These are phyloP conservation scores for Tilletia horrida DNA, from an alignment of 1,284 basidiomycete genomes.

Conservation along the genomic window DNA sequence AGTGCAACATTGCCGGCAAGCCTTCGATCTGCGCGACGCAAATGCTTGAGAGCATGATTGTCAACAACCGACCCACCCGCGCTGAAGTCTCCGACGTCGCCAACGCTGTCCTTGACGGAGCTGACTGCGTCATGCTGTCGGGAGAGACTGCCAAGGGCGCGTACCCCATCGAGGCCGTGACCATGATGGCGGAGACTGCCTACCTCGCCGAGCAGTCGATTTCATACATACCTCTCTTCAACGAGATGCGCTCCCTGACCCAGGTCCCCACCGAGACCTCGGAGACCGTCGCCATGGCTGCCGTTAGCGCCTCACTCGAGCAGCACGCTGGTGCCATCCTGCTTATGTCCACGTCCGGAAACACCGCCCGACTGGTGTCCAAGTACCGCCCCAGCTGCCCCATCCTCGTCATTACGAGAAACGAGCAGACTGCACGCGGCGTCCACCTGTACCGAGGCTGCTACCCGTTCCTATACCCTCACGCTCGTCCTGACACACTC, in stretches of 20 bases:
- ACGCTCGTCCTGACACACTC: slow-evolving; percentile 75
- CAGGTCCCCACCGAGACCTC: slow-evolving; percentile 51
- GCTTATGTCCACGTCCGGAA: slow-evolving; percentile 86
- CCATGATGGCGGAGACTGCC: slow-evolving; percentile 55
- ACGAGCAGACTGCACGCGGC: slow-evolving; percentile 90
- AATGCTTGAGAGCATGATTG: slow-evolving; percentile 82
- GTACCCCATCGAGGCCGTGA: slow-evolving; percentile 58
- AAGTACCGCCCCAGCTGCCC: slow-evolving; percentile 94
- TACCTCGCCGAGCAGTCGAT: slow-evolving; percentile 53
- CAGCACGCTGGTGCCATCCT: slow-evolving; percentile 64
- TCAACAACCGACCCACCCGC: slow-evolving; percentile 54
- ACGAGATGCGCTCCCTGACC: slow-evolving; percentile 59
- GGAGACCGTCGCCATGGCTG: slow-evolving; percentile 54
- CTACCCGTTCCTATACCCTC: slow-evolving; percentile 95
- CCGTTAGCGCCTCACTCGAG: slow-evolving; percentile 51
- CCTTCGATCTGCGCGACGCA: slow-evolving; percentile 98
- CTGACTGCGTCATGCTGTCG: slow-evolving; percentile 55
- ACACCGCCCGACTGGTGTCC: slow-evolving; percentile 91
- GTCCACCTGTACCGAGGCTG: slow-evolving; percentile 94
- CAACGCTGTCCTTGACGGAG: slow-evolving; percentile 54
- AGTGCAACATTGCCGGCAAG: slow-evolving; percentile 60
- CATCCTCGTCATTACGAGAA: slow-evolving; percentile 83
- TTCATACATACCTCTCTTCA: slow-evolving; percentile 53
- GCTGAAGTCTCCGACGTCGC: slow-evolving; percentile 55
- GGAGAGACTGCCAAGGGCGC: slow-evolving; percentile 55